phyloP scores from a whole-genome alignment of 2,329 filamentous ascomycete species.

The Fusarium domesticum region DNA sequence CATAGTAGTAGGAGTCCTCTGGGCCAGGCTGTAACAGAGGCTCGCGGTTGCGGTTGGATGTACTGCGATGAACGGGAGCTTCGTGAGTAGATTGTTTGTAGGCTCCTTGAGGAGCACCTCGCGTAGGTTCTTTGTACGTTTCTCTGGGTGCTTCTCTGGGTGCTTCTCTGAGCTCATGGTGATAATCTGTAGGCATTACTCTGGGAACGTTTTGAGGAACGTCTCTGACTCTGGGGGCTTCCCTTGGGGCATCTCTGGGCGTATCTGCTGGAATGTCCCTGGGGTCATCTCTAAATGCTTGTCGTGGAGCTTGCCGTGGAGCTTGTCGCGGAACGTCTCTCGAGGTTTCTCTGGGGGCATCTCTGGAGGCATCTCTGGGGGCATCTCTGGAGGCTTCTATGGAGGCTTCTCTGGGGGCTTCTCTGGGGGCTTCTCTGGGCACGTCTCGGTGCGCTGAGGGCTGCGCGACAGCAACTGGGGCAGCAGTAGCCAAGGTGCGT shows the following conservation, averaged over 20 bases:
- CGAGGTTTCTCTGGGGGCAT: constrained; percentile 8
- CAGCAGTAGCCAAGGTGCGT: constrained; percentile 12
- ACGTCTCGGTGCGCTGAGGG: constrained; percentile 15
- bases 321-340: constrained; percentile 12
- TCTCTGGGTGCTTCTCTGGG: constrained; percentile 11
- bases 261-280: background rate
- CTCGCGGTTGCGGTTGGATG: constrained; percentile 18
- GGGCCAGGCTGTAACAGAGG: constrained; percentile 19
- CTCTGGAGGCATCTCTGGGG: constrained; percentile 7
- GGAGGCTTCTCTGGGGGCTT: constrained; percentile 3
- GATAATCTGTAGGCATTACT: background rate
- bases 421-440: constrained; percentile 11
- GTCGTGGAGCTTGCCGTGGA: constrained; percentile 1
- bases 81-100: background rate
- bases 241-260: background rate
- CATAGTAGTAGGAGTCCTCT: constrained; percentile 21
- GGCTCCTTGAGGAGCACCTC: background rate
- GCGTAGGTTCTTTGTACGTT: constrained; percentile 15
- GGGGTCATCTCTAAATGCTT: background rate
- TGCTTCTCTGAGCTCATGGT: background rate
- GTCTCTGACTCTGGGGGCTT: background rate
- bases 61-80: constrained; percentile 16
- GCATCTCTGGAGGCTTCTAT: constrained; percentile 15
- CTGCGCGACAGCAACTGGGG: constrained; percentile 14
- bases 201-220: background rate